These are phyloP conservation scores for Chaetoceros muelleri DNA, from an alignment of 108 stramenopile genomes.

Conservation along the genomic window DNA sequence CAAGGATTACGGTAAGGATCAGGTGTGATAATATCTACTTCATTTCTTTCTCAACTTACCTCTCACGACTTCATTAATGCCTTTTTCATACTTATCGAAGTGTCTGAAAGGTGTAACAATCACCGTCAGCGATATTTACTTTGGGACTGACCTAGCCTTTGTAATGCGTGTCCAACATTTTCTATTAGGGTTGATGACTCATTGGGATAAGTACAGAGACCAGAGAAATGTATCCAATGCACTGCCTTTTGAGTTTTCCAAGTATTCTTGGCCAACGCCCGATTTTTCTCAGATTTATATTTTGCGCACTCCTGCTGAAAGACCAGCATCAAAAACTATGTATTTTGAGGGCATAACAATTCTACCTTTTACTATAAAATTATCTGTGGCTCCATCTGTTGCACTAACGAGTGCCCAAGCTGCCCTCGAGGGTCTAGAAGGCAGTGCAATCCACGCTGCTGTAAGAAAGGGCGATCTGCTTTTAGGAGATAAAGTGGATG, in stretches of 20 bases:
- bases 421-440: conserved; percentile 43
- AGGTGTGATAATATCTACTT: too few species aligned
- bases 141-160: conserved; percentile 59
- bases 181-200: conserved; percentile 29
- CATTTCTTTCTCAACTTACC: too few species aligned
- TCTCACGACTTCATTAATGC: too few species aligned
- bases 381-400: conserved; percentile 56
- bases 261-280: conserved; percentile 3
- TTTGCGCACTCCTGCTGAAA: neutral
- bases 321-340: conserved; percentile 14
- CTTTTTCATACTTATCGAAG: neutral
- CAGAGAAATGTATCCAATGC: neutral
- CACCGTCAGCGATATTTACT: conserved; percentile 36
- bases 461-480: conserved; percentile 74
- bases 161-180: conserved; percentile 53
- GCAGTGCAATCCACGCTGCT: conserved; percentile 58
- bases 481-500: conserved; percentile 28
- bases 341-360: conserved; percentile 63
- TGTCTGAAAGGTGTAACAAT: conserved; percentile 45
- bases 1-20: conserved; percentile 36
- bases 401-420: conserved; percentile 52
- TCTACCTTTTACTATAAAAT: conserved; percentile 31
- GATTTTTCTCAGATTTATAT: neutral
- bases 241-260: neutral
- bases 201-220: conserved; percentile 1